Base-by-base conservation (phyloP, 495 filamentous ascomycete species). In the Friedmanniomyces endolithicus region DNA sequence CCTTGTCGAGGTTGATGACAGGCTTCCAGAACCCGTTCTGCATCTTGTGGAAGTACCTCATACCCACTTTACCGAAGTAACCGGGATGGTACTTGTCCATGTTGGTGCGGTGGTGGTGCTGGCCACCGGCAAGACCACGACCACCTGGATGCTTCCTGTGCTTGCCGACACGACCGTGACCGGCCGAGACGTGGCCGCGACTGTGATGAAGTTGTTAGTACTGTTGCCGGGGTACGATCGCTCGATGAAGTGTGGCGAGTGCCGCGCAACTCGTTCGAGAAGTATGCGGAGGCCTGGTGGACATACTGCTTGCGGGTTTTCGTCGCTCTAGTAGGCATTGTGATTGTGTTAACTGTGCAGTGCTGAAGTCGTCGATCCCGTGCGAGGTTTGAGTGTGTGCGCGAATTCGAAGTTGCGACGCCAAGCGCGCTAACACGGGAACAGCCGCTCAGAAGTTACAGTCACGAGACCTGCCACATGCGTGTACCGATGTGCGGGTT, bases 41-140 rank as follows among this genome's bases (percentile, higher is more conserved):
- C 68, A 82, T 79, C 76, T 87, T 87, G 78, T 94, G 88, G 84
- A 94, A 85, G 78, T 92, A 88, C 61, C 89, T 76, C 89, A 94
- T 95, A 78, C 88, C 88, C 58, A 95, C 88, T 78, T 95, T 95
- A 74, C 89, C 89, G 75, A 94, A 95, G 84, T 94, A 94, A 84
- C 87, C 87, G 19, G 86, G 86, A 74, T 90, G 86, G 83, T 86
- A 90, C 75, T 92, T 92, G 75, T 94, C 88, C 64, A 94, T 75
- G 76, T 94, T 95, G 65, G 87, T 95, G 59, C 67, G 57, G 60
- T 67, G 65, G 78, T 95, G 89, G 77, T 95, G 89, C 75, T 86
- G 82, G 78, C 88, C 89, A 88, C 88, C 89, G 71, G 89, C 89
- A 76, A 94, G 83, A 88, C 86, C 87, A 72, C 86, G 83, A 82